A percentile compares a stretch with the other conserved stretches of the same genome.
These are phyloP conservation scores for Cladorrhinum samala DNA, from an alignment of 495 filamentous ascomycete species.

Conservation along the genomic window DNA sequence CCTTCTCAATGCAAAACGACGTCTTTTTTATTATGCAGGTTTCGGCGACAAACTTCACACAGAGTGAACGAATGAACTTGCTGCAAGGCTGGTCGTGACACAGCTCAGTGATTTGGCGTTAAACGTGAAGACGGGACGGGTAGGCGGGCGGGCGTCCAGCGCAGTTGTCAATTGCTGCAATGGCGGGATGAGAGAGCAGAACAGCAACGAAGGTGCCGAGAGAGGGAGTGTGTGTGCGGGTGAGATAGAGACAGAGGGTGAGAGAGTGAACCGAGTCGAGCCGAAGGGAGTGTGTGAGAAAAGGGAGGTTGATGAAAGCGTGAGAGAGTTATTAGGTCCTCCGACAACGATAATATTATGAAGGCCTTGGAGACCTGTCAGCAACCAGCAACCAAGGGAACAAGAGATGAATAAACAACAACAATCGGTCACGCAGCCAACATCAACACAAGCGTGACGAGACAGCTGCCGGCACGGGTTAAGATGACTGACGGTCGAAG, in stretches of 20 bases:
- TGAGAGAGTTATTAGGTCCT: not conserved
- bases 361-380: not conserved
- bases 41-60: slow-evolving; percentile 20
- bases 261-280: not conserved
- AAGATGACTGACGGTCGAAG: slow-evolving; percentile 20
- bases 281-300: not conserved
- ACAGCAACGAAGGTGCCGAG: not conserved
- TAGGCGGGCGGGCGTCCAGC: slow-evolving; percentile 11
- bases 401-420: slow-evolving; percentile 1
- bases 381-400: not conserved
- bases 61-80: slow-evolving; percentile 12
- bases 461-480: slow-evolving; percentile 9
- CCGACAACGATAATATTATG: slow-evolving; percentile 7
- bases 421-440: slow-evolving; percentile 11
- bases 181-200: not conserved
- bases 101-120: slow-evolving; percentile 4
- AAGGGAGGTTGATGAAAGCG: not conserved
- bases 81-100: too few relatives aligned
- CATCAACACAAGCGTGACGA: slow-evolving; percentile 15
- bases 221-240: not conserved
- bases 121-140: slow-evolving; percentile 6
- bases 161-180: slow-evolving; percentile 1
- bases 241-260: not conserved
- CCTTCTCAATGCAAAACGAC: slow-evolving; percentile 34
- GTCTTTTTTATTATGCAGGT: slow-evolving; percentile 17